Conservation (phyloP, 306 rosid species). For the Begonia loranthoides region DNA sequence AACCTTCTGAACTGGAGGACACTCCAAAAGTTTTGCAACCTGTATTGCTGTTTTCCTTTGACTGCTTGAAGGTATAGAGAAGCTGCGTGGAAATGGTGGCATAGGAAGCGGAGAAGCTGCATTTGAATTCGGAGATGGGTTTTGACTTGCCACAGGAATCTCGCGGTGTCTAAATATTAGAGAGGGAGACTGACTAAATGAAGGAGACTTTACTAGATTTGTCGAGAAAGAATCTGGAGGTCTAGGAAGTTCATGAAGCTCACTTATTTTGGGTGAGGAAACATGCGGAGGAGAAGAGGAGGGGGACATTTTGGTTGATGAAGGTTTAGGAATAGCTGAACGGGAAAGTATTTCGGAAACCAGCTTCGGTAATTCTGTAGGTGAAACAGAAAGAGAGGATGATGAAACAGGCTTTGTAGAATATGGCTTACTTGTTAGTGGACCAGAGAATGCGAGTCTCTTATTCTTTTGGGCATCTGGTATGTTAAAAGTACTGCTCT, state of each 20-base stretch:
- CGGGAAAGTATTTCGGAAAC: conserved; percentile 59
- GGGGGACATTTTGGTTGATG: conserved; percentile 71
- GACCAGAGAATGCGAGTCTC: conserved; percentile 71
- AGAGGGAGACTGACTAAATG: conserved; percentile 66
- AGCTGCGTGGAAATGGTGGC: conserved; percentile 78
- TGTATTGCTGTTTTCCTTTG: conserved; percentile 51
- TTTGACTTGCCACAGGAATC: conserved; percentile 27
- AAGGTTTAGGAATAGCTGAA: conserved; percentile 46
- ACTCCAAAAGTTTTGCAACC: conserved; percentile 47
- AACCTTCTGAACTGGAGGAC: conserved; percentile 34
- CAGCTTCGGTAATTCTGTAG: conserved; percentile 29
- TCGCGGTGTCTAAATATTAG: conserved; percentile 43
- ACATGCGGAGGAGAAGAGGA: conserved; percentile 50
- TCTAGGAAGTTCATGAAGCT: conserved; percentile 92
- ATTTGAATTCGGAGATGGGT: conserved; percentile 21
- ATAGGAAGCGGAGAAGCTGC: conserved; percentile 78
- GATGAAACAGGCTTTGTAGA: conserved; percentile 30
- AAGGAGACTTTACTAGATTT: conserved; percentile 31
- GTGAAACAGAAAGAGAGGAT: background rate
- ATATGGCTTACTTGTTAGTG: conserved; percentile 46
- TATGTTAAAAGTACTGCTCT: conserved; percentile 25
- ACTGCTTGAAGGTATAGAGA: conserved; percentile 72
- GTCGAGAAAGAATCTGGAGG: conserved; percentile 48
- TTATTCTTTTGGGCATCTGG: conserved; percentile 37
- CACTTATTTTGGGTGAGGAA: conserved; percentile 77